These are phyloP conservation scores for Mariannaea sp. DNA, from an alignment of 2,329 filamentous ascomycete species.

Conservation along the genomic window DNA sequence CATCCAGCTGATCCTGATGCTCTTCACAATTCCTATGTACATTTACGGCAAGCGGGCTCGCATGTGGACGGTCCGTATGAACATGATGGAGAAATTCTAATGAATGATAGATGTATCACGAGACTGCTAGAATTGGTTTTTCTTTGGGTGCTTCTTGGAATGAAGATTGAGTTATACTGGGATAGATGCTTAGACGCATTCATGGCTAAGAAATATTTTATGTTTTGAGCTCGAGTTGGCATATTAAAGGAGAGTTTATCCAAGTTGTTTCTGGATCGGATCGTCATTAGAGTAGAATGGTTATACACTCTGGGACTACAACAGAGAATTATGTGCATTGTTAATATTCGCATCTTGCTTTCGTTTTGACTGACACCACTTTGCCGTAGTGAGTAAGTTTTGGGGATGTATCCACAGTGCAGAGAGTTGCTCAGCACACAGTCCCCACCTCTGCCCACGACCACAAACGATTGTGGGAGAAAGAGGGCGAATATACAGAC, in stretches of 20 bases:
- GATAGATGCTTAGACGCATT: conserved; percentile 2
- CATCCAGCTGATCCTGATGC: conserved; percentile 78
- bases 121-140: conserved; percentile 9
- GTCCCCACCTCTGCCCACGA: conserved; percentile 23
- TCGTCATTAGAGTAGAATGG: not conserved
- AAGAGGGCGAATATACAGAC: conserved; percentile 15
- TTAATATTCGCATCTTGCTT: too few species aligned
- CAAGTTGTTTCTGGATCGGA: not conserved
- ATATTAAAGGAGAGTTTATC: not conserved
- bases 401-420: conserved; percentile 7
- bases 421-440: conserved; percentile 2
- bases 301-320: too few species aligned
- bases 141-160: not conserved
- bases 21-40: conserved; percentile 87
- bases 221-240: not conserved
- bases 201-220: not conserved
- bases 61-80: conserved; percentile 92
- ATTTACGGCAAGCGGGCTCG: conserved; percentile 87
- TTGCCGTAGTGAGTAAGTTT: too few species aligned
- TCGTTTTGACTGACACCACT: too few species aligned
- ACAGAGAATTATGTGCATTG: too few species aligned
- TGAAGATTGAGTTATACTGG: not conserved
- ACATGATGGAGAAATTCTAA: conserved; percentile 78
- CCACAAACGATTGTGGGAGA: conserved; percentile 16
- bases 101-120: conserved; percentile 10